Base-by-base conservation (phyloP, 345 rosid species). In the Gossypium bickii region DNA sequence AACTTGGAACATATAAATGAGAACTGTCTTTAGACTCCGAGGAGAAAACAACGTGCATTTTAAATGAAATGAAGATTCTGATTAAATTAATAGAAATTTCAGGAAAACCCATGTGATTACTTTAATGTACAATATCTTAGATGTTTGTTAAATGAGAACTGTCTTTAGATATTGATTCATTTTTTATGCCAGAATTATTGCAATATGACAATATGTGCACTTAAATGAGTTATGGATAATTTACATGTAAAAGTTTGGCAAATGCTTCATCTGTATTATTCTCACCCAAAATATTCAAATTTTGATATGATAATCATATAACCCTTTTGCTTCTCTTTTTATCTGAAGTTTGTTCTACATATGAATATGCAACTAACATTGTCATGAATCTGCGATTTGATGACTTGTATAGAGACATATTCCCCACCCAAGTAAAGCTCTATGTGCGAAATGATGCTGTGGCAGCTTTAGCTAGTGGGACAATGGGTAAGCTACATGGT, bases 391-490 rank as follows among this genome's bases (percentile, higher is more conserved):
- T 62, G 17, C 12, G 11, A 12, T 20, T 59, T 72, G 15, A 45
- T 72, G 73, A 51, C 48, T 67, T 77, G 69, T 61, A 44, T 87
- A 94, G 98, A 83, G 92, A 84, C 63, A 87, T 93, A 66, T 91
- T 91, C 77, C 96, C 98, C 7, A 81, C 86, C 76, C 84, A 87
- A 77, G 98, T 89, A 51, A 86, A 84, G 85, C 83, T 91, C 44
- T 91, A 86, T 83, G 97, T 90, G 68, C 92, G 84, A 73, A 94
- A 93, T 79, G 98, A 93, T 86, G 97, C 98, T 18, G 83, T 94
- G 55, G 98, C 96, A 74, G 98, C 98, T 70, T 74, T 94, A 81
- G 97, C 98, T 2, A 86, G 98, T 82, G 98, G 98, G 70, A 92
- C 98, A 57, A 77, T 89, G 90, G 98, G 98, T 76, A 91, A 89